phyloP scores from a whole-genome alignment of 2,329 filamentous ascomycete species.

The Metarhizium brunneum region DNA sequence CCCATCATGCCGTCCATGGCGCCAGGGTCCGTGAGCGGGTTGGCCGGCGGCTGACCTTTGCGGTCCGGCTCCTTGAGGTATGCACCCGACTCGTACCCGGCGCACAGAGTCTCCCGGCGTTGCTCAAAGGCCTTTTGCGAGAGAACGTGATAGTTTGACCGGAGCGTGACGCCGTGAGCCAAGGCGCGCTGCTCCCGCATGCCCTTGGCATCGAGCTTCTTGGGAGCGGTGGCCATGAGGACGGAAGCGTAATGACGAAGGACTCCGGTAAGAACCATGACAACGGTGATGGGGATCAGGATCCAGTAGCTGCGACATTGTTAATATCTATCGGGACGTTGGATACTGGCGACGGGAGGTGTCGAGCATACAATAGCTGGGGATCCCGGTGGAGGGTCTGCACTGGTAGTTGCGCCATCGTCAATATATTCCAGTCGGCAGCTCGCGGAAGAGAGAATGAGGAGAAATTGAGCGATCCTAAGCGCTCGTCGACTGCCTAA shows the following conservation, averaged over 20 bases:
- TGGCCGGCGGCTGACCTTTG: constrained; percentile 78
- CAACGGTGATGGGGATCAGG: constrained; percentile 88
- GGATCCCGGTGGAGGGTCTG: constrained; percentile 99
- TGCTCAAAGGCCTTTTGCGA: constrained; percentile 67
- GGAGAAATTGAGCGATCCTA: neutral
- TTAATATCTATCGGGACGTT: neutral
- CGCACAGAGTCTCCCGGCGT: constrained; percentile 72
- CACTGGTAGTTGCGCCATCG: constrained; percentile 75
- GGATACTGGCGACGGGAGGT: neutral
- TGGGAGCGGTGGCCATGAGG: constrained; percentile 78
- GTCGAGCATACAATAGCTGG: constrained; percentile 73
- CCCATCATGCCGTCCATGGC: constrained; percentile 99
- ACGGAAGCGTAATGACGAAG: constrained; percentile 93
- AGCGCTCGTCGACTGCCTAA: constrained; percentile 1
- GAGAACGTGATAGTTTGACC: constrained; percentile 72
- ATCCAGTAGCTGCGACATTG: constrained; percentile 79
- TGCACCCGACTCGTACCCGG: constrained; percentile 73
- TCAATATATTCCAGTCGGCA: constrained; percentile 9
- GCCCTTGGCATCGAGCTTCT: constrained; percentile 65
- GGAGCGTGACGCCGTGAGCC: constrained; percentile 74
- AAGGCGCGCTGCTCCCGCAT: constrained; percentile 83
- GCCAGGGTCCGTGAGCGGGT: constrained; percentile 89
- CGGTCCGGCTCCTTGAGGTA: constrained; percentile 85
- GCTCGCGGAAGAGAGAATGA: constrained; percentile 1
- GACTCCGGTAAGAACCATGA: constrained; percentile 95